Percentiles rank a stretch among this genome's conserved stretches.
These are phyloP conservation scores for Collariella sp. DNA, from an alignment of 495 filamentous ascomycete genomes.

Conservation along the genomic window DNA sequence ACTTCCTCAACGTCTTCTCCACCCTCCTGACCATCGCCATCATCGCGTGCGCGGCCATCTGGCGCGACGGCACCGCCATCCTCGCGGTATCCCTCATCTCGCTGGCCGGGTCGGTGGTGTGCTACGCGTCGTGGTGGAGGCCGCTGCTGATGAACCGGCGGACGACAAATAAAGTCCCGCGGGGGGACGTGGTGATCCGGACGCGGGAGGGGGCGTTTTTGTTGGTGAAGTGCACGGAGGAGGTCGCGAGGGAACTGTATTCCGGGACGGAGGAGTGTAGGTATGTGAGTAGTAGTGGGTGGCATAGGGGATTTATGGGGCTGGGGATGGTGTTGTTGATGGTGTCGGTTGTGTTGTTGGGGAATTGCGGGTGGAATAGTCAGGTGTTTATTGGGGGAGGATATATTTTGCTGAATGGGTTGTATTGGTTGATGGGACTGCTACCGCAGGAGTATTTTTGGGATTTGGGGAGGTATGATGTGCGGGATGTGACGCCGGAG, in stretches of 20 bases:
- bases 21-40: slow-evolving; percentile 42
- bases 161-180: slow-evolving; percentile 42
- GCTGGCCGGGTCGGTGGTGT: slow-evolving; percentile 41
- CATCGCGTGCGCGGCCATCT: slow-evolving; percentile 24
- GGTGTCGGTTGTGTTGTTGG: slow-evolving; percentile 51
- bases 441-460: slow-evolving; percentile 40
- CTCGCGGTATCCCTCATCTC: slow-evolving; percentile 40
- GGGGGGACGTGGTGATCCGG: slow-evolving; percentile 52
- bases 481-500: slow-evolving; percentile 29
- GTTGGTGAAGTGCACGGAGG: slow-evolving; percentile 52
- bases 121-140: slow-evolving; percentile 47
- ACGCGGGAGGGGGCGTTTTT: slow-evolving; percentile 55
- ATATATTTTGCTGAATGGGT: slow-evolving; percentile 52
- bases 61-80: slow-evolving; percentile 47
- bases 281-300: slow-evolving; percentile 38
- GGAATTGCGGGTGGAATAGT: slow-evolving; percentile 51
- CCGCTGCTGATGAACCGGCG: slow-evolving; percentile 43
- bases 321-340: slow-evolving; percentile 53
- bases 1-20: slow-evolving; percentile 44
- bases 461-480: slow-evolving; percentile 41
- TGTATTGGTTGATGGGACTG: slow-evolving; percentile 51
- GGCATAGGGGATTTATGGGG: slow-evolving; percentile 46
- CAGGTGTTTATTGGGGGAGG: slow-evolving; percentile 49
- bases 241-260: slow-evolving; percentile 57
- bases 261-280: slow-evolving; percentile 51